Evolutionary conservation across 2,329 filamentous ascomycete species (phyloP), one percentile per base, ranked within the genome.

Genomic region (Pestalotiopsis sp.): DNA sequence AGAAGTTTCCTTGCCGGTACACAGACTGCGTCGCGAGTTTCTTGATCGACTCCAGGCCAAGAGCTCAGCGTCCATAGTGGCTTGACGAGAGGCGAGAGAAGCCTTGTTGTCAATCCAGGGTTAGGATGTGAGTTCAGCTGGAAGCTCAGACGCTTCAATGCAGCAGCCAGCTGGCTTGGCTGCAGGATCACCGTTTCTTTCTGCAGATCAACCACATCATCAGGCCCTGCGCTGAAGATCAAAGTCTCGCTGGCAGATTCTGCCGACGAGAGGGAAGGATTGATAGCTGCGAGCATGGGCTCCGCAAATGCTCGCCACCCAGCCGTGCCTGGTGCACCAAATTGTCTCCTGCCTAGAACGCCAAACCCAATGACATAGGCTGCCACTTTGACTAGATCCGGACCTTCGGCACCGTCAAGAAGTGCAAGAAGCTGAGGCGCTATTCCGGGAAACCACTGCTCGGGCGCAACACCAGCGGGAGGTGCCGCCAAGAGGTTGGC

Each of bases 301-400:
- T 85, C 82, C 2, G 87, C 87, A 72, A 92, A 90, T 0, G 84
- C 79, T 38, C 82, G 84, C 91, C 91, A 93, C 7, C 91, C 91
- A 9, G 87, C 79, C 7, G 84, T 78, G 9, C 86, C 90, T 63
- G 90, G 90, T 6, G 90, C 89, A 12, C 91, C 91, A 65, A 85
- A 88, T 31, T 86, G 82, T 73, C 85, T 90, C 69, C 86, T 88
- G 2, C 90, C 91, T 9, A 94, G 77, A 20, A 94, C 88, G 0
- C 91, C 91, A 74, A 88, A 91, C 1, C 88, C 88, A 71, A 91
- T 89, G 20, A 91, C 84, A 72, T 90, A 90, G 0, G 88, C 84
- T 12, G 88, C 87, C 12, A 85, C 89, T 74, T 84, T 88, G 62
- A 84, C 84, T 67, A 91, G 80, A 71, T 90, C 89, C 14, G 81